These are phyloP conservation scores for Yamadazyma atlantica DNA, from an alignment of 1,139 yeast species.

Conservation along the genomic window DNA sequence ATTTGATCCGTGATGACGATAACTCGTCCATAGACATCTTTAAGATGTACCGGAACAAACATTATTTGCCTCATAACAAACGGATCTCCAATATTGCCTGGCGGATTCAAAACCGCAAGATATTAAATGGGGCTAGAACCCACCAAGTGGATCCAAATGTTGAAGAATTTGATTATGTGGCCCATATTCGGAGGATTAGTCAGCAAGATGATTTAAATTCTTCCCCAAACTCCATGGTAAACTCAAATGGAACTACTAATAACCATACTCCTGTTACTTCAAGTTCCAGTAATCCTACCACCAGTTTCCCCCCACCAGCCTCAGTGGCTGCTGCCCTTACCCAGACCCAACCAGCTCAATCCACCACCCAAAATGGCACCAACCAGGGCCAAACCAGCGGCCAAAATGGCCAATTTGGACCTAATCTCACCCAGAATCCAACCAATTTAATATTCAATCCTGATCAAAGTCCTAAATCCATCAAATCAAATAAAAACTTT, in stretches of 20 bases:
- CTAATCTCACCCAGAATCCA: no score
- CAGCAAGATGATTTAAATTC: constrained; percentile 33
- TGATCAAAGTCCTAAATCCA: constrained; percentile 5
- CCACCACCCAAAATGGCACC: no score
- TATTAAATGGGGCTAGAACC: constrained; percentile 11
- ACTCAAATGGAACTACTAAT: constrained; percentile 3
- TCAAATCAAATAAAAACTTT: constrained; percentile 21
- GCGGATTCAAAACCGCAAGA: constrained; percentile 44
- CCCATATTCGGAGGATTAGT: constrained; percentile 44
- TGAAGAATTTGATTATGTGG: constrained; percentile 50
- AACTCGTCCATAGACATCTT: constrained; percentile 34
- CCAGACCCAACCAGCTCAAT: no score
- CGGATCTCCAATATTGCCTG: constrained; percentile 48
- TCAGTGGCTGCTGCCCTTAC: background rate
- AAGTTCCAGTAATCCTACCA: background rate
- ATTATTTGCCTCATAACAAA: constrained; percentile 44
- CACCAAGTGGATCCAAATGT: constrained; percentile 24
- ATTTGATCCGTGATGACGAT: constrained; percentile 20
- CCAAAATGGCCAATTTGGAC: no score
- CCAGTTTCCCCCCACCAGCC: constrained; percentile 2
- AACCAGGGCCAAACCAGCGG: no score
- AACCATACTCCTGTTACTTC: background rate
- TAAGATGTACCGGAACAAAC: constrained; percentile 45
- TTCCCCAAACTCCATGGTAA: constrained; percentile 8
- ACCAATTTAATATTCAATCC: background rate